A percentile compares a stretch with the other conserved stretches of the same genome.
These are phyloP conservation scores for Paracoccidioides brasiliensis DNA, from an alignment of 2,329 filamentous ascomycete genomes.

Conservation along the genomic window DNA sequence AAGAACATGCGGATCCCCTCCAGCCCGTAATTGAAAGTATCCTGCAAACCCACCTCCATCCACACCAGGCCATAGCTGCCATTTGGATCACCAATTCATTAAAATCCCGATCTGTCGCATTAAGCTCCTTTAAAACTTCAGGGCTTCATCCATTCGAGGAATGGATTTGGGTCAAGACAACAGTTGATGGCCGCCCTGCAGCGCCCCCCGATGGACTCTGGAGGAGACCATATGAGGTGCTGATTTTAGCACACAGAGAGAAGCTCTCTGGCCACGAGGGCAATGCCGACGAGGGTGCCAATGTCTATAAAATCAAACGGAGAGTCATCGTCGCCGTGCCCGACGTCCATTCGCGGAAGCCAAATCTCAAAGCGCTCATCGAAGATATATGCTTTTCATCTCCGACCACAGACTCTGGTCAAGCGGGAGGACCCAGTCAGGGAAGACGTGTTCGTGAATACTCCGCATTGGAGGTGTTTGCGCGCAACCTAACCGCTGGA, in stretches of 20 bases:
- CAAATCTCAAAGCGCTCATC: conserved; percentile 44
- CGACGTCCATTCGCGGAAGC: conserved; percentile 53
- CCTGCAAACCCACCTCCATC: conserved; percentile 32
- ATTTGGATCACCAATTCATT: conserved; percentile 51
- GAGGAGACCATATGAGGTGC: conserved; percentile 50
- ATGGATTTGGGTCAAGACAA: conserved; percentile 53
- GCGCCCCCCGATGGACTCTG: conserved; percentile 39
- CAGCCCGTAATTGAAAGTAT: conserved; percentile 29
- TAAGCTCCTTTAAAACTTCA: conserved; percentile 31
- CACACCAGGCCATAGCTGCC: conserved; percentile 32
- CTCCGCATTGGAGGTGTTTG: conserved; percentile 47
- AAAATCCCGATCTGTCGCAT: conserved; percentile 35
- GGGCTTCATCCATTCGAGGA: conserved; percentile 43
- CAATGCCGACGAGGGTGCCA: conserved; percentile 10
- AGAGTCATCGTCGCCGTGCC: conserved; percentile 46
- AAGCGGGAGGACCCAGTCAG: neutral
- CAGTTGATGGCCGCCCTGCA: conserved; percentile 39
- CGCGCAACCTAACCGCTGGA: conserved; percentile 44
- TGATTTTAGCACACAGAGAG: conserved; percentile 33
- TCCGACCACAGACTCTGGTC: neutral
- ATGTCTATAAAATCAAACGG: conserved; percentile 23
- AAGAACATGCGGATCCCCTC: conserved; percentile 18
- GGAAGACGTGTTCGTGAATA: conserved; percentile 22
- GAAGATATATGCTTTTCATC: conserved; percentile 32
- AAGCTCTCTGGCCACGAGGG: conserved; percentile 12